Evolutionary conservation across 305 asterid species (phyloP), one percentile per base, ranked within the genome.

Genomic region (Fraxinus floribunda): DNA sequence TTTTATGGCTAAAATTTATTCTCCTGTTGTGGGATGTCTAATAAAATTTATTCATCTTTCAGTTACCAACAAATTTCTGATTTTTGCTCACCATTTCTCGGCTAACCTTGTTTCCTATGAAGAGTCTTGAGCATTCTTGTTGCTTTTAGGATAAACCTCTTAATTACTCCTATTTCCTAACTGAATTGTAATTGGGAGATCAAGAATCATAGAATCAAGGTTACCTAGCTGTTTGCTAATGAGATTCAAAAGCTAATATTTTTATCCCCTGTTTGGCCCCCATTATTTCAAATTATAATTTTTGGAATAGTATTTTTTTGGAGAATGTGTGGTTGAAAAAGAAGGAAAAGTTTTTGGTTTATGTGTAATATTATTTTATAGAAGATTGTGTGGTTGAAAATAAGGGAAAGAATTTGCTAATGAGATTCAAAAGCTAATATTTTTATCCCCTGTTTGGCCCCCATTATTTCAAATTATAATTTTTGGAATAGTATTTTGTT

Each of bases 201-300:
- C 49, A 75, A 64, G 30, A 79, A 75, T 39, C n/a, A 24, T 35
- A 16, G n/a, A 57, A 46, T 76, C 81, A 44, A 49, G 64, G 34
- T 77, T 78, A 55, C 57, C 74, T 57, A n/a, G 29, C 35, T 26
- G 46, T 49, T 26, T 22, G 78, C 22, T 29, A 44, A 13, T 44
- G 52, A 79, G 41, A 74, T 71, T 38, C 29, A 30, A 18, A 26
- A 24, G 2, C 35, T 3, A 64, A 8, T 24, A 64, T 64, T 81
- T 74, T 76, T 81, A 30, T 2, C 36, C 36, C 36, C 36, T 4
- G 36, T 34, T 34, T 34, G 36, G 36, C 36, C 36, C 36, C 36
- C 36, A 34, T 3, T 3, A 34, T 34, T 34, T 34, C 36, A 34
- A 34, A 34, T 34, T 34, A 34, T 34, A 34, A 34, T 35, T 5